Evolutionary conservation across 2,329 filamentous ascomycete species (phyloP).

Genomic region (Colletotrichum karsti): DNA sequence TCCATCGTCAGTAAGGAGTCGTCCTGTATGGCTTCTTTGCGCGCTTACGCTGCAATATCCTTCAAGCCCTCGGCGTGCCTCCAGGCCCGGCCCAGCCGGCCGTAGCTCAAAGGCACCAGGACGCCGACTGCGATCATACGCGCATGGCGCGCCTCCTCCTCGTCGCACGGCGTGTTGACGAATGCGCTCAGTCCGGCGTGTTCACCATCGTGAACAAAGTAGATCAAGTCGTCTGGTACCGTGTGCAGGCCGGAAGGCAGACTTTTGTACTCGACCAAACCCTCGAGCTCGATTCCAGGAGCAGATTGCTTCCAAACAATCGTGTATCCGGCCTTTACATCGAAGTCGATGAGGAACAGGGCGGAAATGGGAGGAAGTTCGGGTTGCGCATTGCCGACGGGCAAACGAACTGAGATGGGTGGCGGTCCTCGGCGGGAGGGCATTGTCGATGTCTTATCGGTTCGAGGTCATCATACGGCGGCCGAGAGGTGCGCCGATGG

Average conservation of each 20-base stretch:
- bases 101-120: constrained; percentile 85
- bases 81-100: constrained; percentile 88
- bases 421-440: constrained; percentile 48
- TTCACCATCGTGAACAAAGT: constrained; percentile 84
- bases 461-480: constrained; percentile 14
- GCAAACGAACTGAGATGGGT: constrained; percentile 48
- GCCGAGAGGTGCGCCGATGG: not conserved
- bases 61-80: constrained; percentile 82
- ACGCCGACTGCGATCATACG: constrained; percentile 93
- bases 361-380: constrained; percentile 74
- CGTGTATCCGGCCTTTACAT: constrained; percentile 91
- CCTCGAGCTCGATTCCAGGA: constrained; percentile 78
- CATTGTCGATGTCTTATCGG: constrained; percentile 18
- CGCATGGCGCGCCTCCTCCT: constrained; percentile 82
- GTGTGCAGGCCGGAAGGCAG: constrained; percentile 93
- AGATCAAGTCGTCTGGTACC: constrained; percentile 87
- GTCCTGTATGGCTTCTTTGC: constrained; percentile 29
- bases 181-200: constrained; percentile 94
- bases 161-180: constrained; percentile 81
- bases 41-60: constrained; percentile 73
- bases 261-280: constrained; percentile 94
- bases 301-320: constrained; percentile 86
- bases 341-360: constrained; percentile 89
- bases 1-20: constrained; percentile 32
- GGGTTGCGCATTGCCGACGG: constrained; percentile 41